Evolutionary conservation across 108 stramenopile species (phyloP), one percentile per base, ranked within the genome.

Genomic region (Fragilaria radians): DNA sequence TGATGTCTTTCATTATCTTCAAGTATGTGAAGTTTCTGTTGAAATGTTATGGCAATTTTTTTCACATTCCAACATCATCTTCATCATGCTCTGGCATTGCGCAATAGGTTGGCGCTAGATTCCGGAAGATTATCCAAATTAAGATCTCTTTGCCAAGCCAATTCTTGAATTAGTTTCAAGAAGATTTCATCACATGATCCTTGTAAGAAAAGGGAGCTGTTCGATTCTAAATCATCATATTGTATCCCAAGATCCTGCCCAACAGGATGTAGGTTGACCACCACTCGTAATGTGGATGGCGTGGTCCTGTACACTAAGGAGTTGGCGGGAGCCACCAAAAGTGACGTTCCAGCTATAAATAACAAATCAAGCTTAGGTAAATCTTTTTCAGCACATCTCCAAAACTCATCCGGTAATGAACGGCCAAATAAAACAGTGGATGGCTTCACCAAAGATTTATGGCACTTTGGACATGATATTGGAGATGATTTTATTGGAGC

Each of bases 341-440:
- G 69, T 1, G 79, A 81, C 0, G 89, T 85, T 42, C 89, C 89
- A 0, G 79, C 79, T 2, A 91, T 68, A 54, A 91, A 74, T 36
- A 91, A 57, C 26, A 85, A 55, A 70, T 91, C 85, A 22, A 62
- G 36, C 2, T 46, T 48, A 2, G 74, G 77, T 85, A 89, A 47
- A 64, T 95, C 94, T 29, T 74, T 34, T 2, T 74, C 78, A 17
- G 85, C 73, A 18, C 60, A 62, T 0, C 71, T 48, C 62, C 82
- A 85, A 63, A 95, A 92, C 5, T 66, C 68, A n/a, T 58, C 59
- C 17, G 94, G 94, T 54, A 95, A 64, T 25, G 61, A 67, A 3
- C 80, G 69, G 19, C 83, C 80, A 63, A 90, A 95, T 27, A 95
- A 52, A 0, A 95, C 90, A 46, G 90, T 95, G 54, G 78, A 66